Evolutionary conservation across 345 rosid genomes (phyloP), one percentile per base, ranked within the genome.

Genomic region (Gossypium stocksii): DNA sequence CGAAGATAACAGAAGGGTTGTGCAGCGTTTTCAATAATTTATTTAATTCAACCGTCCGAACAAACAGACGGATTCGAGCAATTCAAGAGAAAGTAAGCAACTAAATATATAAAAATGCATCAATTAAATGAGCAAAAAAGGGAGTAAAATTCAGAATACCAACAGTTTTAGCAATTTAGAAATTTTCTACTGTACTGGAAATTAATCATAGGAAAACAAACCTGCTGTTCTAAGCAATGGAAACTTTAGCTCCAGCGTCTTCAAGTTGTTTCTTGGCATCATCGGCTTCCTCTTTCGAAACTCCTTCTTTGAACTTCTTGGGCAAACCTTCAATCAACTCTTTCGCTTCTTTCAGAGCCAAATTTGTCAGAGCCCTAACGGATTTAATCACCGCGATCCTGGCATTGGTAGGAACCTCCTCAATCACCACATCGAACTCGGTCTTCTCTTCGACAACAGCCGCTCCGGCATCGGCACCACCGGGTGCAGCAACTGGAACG

Each of bases 161-260:
- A 56, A 12, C 20, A n/a, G 3, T 48, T 54, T 2, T n/a, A 54
- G 2, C 23, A 54, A 54, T 54, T 51, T 17, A 56, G 4, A 12
- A 19, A 15, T 52, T 16, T 52, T 52, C 56, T 16, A 52, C 56
- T 52, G 56, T 52, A 52, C 56, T 52, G 59, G 23, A 54, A 54
- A 54, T 19, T 20, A 19, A 56, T 56, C 27, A 9, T 60, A 15
- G 66, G 38, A 74, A 65, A 61, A 68, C 80, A 83, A 85, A 87
- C 83, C 88, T 56, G 23, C 23, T 2, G 12, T 11, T 23, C 62
- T 58, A 58, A 58, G 62, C 62, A 58, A 58, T 58, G 27, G 34
- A 58, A 58, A 58, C 62, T 58, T 58, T 58, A 19, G 62, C 34
- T 22, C 90, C 90, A 23, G 41, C 58, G 22, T 22, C 62, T 23